Evolutionary conservation across 2,329 filamentous ascomycete genomes (phyloP).

Genomic region (Hortaea sp.): DNA sequence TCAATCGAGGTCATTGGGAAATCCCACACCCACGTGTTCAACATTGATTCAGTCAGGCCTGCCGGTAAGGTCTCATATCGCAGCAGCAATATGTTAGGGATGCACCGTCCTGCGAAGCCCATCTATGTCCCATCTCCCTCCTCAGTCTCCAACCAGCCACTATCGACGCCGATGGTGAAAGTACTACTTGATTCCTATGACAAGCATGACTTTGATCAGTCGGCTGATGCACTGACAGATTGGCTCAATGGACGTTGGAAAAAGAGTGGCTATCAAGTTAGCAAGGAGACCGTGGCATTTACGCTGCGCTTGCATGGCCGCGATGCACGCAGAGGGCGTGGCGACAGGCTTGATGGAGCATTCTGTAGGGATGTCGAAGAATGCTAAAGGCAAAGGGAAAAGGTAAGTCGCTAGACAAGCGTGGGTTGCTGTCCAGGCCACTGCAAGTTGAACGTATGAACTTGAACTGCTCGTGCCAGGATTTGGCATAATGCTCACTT

Average conservation of each 20-base stretch:
- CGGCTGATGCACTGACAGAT: constrained; percentile 16
- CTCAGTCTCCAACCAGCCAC: constrained; percentile 4
- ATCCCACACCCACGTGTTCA: too few relatives aligned
- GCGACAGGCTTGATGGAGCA: neutral
- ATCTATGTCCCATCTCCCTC: constrained; percentile 3
- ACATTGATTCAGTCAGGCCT: too few relatives aligned
- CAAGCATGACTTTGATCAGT: constrained; percentile 10
- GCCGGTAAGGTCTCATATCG: too few relatives aligned
- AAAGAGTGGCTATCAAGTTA: constrained; percentile 17
- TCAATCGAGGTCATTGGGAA: too few relatives aligned
- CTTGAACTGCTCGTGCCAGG: too few relatives aligned
- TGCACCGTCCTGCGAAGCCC: constrained; percentile 1
- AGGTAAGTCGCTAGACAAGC: neutral
- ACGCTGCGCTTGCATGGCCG: constrained; percentile 11
- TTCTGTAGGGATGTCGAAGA: neutral
- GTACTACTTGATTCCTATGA: constrained; percentile 15
- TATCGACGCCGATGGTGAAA: constrained; percentile 10
- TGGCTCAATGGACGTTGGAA: constrained; percentile 20
- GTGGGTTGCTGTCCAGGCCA: too few relatives aligned
- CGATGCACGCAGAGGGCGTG: constrained; percentile 10
- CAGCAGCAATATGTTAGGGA: constrained; percentile 2
- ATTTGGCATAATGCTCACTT: too few relatives aligned
- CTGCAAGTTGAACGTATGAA: too few relatives aligned
- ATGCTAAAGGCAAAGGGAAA: neutral
- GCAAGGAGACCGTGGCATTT: constrained; percentile 14